These are phyloP conservation scores for Ogataea glucozyma DNA, from an alignment of 805 yeast species.

Conservation along the genomic window DNA sequence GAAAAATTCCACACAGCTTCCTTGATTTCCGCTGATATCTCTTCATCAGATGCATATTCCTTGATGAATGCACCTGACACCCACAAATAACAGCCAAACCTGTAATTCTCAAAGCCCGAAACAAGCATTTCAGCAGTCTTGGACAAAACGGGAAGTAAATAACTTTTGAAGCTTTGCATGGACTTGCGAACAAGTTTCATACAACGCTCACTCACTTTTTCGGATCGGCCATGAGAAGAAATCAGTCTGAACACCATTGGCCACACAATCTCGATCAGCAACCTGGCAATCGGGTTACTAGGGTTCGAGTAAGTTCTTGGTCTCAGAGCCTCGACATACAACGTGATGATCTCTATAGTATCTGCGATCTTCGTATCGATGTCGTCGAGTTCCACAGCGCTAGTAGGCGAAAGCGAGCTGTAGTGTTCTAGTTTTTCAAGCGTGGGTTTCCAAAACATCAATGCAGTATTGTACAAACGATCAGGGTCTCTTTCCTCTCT, in stretches of 20 bases:
- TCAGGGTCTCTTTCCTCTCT: slow-evolving; percentile 54
- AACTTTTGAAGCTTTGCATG: slow-evolving; percentile 60
- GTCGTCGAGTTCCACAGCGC: slow-evolving; percentile 34
- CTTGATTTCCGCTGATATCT: slow-evolving; percentile 43
- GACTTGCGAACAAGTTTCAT: slow-evolving; percentile 67
- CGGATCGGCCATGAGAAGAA: slow-evolving; percentile 55
- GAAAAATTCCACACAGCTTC: slow-evolving; percentile 75
- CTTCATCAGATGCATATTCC: slow-evolving; percentile 60
- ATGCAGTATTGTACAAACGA: slow-evolving; percentile 52
- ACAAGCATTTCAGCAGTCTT: slow-evolving; percentile 66
- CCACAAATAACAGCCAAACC: slow-evolving; percentile 85
- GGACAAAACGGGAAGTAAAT: slow-evolving; percentile 58
- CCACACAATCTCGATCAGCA: slow-evolving; percentile 56
- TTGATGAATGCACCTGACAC: slow-evolving; percentile 80
- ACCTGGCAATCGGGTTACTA: slow-evolving; percentile 52
- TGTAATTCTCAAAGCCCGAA: slow-evolving; percentile 66
- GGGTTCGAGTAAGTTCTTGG: slow-evolving; percentile 40
- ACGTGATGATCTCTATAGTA: slow-evolving; percentile 66
- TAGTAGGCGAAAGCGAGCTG: slow-evolving; percentile 12
- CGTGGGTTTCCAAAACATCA: slow-evolving; percentile 68
- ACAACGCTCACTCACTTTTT: slow-evolving; percentile 71
- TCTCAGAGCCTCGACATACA: slow-evolving; percentile 57
- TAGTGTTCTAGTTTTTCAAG: slow-evolving; percentile 44
- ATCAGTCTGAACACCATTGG: slow-evolving; percentile 55
- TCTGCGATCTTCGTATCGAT: slow-evolving; percentile 59